Evolutionary conservation across 352 stramenopile genomes (phyloP).

Genomic region (Thalassiosira oceanica): DNA sequence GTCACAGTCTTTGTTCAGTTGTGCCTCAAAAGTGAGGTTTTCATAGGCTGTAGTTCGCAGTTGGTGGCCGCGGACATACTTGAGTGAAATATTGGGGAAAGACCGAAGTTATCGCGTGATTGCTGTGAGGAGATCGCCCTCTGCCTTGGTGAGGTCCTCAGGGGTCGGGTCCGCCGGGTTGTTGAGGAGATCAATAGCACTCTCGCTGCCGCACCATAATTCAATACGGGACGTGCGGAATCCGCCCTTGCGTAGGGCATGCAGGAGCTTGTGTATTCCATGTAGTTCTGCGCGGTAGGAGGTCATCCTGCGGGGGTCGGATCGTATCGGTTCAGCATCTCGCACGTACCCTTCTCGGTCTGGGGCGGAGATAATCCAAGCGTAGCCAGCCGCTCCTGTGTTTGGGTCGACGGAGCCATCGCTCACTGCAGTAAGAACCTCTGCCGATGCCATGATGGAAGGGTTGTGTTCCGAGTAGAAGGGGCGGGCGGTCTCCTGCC

Average conservation of each 20-base stretch:
- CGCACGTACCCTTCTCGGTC: not conserved
- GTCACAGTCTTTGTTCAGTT: conserved; percentile 11
- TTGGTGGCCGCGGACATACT: not conserved
- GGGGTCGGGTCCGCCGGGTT: not conserved
- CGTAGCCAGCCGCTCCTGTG: not conserved
- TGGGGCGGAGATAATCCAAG: not conserved
- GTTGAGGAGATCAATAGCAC: not conserved
- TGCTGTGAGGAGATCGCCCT: not conserved
- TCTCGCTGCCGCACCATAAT: conserved; percentile 1
- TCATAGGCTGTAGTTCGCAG: not conserved
- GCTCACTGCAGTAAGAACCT: not conserved
- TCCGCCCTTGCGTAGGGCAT: not conserved
- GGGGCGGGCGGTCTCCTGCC: too few relatives aligned
- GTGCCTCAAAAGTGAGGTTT: not conserved
- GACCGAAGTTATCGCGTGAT: not conserved
- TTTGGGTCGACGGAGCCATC: not conserved
- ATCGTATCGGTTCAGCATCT: not conserved
- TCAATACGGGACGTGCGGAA: not conserved
- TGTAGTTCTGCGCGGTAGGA: conserved; percentile 4
- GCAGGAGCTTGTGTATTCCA: not conserved
- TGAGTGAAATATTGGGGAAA: not conserved
- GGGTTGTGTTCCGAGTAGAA: too few relatives aligned
- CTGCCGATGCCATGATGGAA: not conserved
- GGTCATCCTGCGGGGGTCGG: conserved; percentile 9
- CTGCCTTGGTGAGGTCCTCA: not conserved